These are phyloP conservation scores for Penicilliopsis zonata DNA, from an alignment of 495 filamentous ascomycete species.

Conservation along the genomic window DNA sequence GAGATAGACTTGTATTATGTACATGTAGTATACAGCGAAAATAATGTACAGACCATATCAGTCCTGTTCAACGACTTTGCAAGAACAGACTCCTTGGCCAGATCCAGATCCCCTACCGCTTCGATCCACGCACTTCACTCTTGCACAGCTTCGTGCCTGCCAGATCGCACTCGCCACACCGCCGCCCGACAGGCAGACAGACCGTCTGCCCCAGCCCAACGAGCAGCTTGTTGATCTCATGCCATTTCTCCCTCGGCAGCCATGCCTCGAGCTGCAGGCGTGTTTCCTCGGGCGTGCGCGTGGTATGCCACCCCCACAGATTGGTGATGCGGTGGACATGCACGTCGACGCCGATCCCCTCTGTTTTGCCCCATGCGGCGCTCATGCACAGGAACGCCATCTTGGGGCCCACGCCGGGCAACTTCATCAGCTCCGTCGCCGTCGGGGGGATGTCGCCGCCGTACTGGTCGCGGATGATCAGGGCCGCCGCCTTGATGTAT, in stretches of 20 bases:
- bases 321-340: slow-evolving; percentile 86
- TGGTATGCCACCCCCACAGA: slow-evolving; percentile 87
- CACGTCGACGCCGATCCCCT: slow-evolving; percentile 56
- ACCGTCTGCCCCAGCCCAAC: slow-evolving; percentile 87
- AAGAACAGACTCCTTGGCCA: slow-evolving; percentile 12
- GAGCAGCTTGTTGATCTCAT: slow-evolving; percentile 85
- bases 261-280: slow-evolving; percentile 65
- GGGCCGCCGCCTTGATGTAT: slow-evolving; percentile 71
- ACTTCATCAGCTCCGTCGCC: slow-evolving; percentile 59
- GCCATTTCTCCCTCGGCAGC: slow-evolving; percentile 81
- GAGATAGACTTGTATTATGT: too few species aligned
- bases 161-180: slow-evolving; percentile 74
- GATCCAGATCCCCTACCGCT: too few species aligned
- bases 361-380: slow-evolving; percentile 48
- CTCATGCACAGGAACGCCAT: slow-evolving; percentile 93
- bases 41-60: too few species aligned
- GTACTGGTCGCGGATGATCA: slow-evolving; percentile 57
- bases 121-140: slow-evolving; percentile 39
- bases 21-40: too few species aligned
- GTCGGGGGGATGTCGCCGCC: slow-evolving; percentile 74
- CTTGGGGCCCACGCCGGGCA: slow-evolving; percentile 92
- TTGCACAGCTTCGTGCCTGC: slow-evolving; percentile 64
- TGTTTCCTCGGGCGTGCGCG: slow-evolving; percentile 78
- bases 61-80: too few species aligned
- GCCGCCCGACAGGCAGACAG: slow-evolving; percentile 67